Evolutionary conservation across 208 protist species (phyloP).

Genomic region (Herpetomonas tarakana): DNA sequence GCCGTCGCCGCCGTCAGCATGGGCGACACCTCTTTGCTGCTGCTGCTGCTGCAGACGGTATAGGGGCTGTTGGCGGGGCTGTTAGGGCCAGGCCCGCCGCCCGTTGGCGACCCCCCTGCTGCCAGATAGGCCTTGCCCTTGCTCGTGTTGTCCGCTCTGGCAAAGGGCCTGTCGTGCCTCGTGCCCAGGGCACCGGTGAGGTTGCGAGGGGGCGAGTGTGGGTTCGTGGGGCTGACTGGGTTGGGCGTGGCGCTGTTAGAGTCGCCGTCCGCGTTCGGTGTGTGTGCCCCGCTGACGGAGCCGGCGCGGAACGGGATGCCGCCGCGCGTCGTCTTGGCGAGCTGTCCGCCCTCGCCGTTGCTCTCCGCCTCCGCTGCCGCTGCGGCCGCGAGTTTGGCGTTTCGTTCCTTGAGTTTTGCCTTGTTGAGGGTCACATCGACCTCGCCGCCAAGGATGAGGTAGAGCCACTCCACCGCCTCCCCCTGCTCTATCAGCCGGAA

Average conservation of each 20-base stretch:
- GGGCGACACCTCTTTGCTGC: not conserved
- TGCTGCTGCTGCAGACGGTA: not conserved
- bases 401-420: not conserved
- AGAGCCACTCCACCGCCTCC: constrained; percentile 68
- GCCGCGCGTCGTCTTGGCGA: not conserved
- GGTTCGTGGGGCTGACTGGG: not conserved
- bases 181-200: not conserved
- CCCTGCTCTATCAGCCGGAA: constrained; percentile 37
- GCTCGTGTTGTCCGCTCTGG: no score
- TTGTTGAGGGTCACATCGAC: constrained; percentile 29
- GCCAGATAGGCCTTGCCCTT: no score
- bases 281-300: no score
- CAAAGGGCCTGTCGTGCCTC: no score
- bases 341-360: no score
- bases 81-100: not conserved
- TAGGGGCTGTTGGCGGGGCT: not conserved
- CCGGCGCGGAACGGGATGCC: not conserved
- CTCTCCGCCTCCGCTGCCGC: not conserved
- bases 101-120: no score
- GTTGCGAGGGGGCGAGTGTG: not conserved
- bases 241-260: not conserved
- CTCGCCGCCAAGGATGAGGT: constrained; percentile 69
- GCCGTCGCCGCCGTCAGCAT: not conserved
- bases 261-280: not conserved
- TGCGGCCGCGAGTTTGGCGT: not conserved